Base-by-base conservation (phyloP, 1,284 basidiomycete species). In the Moesziomyces globuligerus region DNA sequence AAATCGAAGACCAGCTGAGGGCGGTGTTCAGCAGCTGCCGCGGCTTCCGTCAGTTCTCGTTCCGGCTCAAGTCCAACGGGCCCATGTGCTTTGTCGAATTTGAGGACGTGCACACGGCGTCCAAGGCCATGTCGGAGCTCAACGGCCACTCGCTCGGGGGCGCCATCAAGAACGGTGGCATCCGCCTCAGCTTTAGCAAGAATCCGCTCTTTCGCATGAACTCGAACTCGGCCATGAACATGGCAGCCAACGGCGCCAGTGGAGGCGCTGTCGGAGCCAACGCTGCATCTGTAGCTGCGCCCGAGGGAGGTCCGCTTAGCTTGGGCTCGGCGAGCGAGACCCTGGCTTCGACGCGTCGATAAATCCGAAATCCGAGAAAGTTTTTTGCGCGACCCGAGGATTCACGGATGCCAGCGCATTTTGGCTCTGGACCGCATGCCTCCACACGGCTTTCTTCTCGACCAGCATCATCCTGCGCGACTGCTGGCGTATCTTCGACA, bases 41-140 rank as follows among this genome's bases (percentile, higher is more conserved):
- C 1, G 94, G 94, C 4, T 98, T 90, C 84, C 90, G 92, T 56
- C 91, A 94, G 77, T 87, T 98, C 73, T 94, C 90, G 76, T 98
- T 94, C 86, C 87, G 93, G 58, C 92, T 95, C 81, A 98, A 98
- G 86, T 91, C 88, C 80, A 94, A 94, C 74, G 93, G 94, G 1
- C 93, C 94, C 4, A 96, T 96, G 94, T 97, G 94, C 83, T 96
- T 97, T 58, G 74, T 82, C 40, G 82, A 95, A 90, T 98, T 97
- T 75, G 92, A 95, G 68, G 93, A 94, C 81, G 93, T 97, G 21
- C 84, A 86, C 10, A 89, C 86, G 76, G 95, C 94, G 3, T 89
- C 91, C 4, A 89, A 88, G 81, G 92, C 94, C 15, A 86, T 98
- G 81, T 88, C 90, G 64, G 91, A 94, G 46, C 86, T 97, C 57